Evolutionary conservation across 495 filamentous ascomycete genomes (phyloP).

Genomic region (Clohesyomyces aquaticus): DNA sequence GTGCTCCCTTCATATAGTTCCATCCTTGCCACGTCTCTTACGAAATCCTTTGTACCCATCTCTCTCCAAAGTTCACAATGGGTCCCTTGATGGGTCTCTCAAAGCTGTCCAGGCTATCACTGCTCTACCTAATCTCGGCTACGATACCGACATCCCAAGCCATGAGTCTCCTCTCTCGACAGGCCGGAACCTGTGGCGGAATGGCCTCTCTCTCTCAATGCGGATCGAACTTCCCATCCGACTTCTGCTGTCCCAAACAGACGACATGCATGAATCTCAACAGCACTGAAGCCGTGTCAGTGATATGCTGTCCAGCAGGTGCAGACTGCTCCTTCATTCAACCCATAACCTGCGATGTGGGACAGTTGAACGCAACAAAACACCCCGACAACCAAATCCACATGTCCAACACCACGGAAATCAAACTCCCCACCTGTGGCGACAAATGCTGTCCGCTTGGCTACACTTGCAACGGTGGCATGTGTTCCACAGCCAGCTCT

Average conservation of each 20-base stretch:
- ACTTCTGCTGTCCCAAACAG: conserved; percentile 74
- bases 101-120: conserved; percentile 40
- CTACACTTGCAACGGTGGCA: conserved; percentile 63
- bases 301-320: conserved; percentile 76
- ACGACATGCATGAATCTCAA: conserved; percentile 70
- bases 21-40: not conserved
- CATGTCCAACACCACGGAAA: conserved; percentile 66
- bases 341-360: conserved; percentile 72
- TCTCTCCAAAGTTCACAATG: conserved; percentile 16
- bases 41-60: not conserved
- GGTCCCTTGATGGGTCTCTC: conserved; percentile 23
- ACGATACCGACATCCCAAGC: conserved; percentile 44
- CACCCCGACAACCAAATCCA: conserved; percentile 68
- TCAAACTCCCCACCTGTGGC: conserved; percentile 51
- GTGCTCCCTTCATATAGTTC: too few species aligned
- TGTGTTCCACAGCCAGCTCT: conserved; percentile 41
- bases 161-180: conserved; percentile 46
- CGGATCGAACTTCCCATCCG: conserved; percentile 58
- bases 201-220: conserved; percentile 55
- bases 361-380: conserved; percentile 63
- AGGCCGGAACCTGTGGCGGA: conserved; percentile 52
- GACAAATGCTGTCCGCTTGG: conserved; percentile 75
- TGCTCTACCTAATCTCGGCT: conserved; percentile 43
- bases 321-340: conserved; percentile 65
- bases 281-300: conserved; percentile 58